Percentiles rank a stretch among this genome's conserved stretches.
Conservation (phyloP, 2,329 filamentous ascomycete genomes). For the Stagonosporopsis vannaccii region DNA sequence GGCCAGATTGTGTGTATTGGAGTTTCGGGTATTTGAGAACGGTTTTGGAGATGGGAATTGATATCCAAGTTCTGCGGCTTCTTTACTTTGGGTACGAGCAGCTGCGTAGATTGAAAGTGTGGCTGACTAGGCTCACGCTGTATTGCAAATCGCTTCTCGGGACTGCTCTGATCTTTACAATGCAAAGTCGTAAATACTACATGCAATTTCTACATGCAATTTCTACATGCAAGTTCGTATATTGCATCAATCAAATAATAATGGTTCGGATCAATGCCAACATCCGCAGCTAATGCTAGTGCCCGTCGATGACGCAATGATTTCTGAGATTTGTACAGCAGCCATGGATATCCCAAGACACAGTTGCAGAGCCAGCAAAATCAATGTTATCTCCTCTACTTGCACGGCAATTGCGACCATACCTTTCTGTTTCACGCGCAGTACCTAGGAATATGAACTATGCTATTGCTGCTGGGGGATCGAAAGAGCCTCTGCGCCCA, state of each 20-base stretch:
- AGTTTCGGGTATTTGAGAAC: not conserved
- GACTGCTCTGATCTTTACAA: not conserved
- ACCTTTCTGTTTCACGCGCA: constrained; percentile 1
- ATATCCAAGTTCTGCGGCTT: not conserved
- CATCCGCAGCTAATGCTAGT: constrained; percentile 24
- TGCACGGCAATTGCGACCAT: not conserved
- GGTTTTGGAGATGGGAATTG: not conserved
- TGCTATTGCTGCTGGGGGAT: constrained; percentile 28
- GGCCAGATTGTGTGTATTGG: too few relatives aligned
- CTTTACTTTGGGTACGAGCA: not conserved
- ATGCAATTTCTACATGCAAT: not conserved
- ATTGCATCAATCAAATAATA: too few relatives aligned
- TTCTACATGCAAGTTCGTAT: too few relatives aligned
- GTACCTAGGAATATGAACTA: constrained; percentile 27
- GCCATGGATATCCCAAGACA: constrained; percentile 1
- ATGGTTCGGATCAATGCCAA: constrained; percentile 20
- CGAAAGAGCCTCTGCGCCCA: constrained; percentile 4
- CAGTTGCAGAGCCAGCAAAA: not conserved
- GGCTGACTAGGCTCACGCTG: not conserved
- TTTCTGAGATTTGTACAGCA: constrained; percentile 12
- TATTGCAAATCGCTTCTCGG: not conserved
- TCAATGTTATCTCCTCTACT: constrained; percentile 6
- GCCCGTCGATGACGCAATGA: constrained; percentile 32
- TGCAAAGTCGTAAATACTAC: not conserved
- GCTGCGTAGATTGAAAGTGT: not conserved